A percentile compares a stretch with the other conserved stretches of the same genome.
Evolutionary conservation across 805 yeast species (phyloP).

Genomic region (Zygosaccharomyces bisporus): DNA sequence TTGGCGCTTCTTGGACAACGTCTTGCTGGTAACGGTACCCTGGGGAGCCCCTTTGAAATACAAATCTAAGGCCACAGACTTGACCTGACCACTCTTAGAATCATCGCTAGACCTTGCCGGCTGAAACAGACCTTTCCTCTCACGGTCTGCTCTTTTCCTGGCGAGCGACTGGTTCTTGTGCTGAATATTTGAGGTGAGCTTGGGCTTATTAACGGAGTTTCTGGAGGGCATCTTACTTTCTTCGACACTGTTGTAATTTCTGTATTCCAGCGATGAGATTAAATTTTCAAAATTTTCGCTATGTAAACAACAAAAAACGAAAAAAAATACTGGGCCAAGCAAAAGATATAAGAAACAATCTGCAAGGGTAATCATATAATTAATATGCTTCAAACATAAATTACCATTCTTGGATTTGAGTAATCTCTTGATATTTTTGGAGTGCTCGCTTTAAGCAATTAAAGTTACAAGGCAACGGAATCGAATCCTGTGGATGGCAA

Average conservation of each 20-base stretch:
- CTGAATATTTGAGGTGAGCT: conserved; percentile 49
- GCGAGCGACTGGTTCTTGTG: conserved; percentile 50
- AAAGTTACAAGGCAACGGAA: no score
- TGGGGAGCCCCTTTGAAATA: conserved; percentile 34
- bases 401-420: no score
- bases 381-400: no score
- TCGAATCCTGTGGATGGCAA: no score
- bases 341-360: neutral
- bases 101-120: conserved; percentile 47
- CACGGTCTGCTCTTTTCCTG: conserved; percentile 53
- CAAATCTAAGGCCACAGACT: conserved; percentile 42
- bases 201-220: conserved; percentile 79
- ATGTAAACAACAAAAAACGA: neutral
- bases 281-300: neutral
- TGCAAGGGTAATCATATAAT: no score
- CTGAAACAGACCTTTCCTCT: conserved; percentile 39
- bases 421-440: no score
- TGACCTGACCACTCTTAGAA: conserved; percentile 41
- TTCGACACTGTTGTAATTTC: neutral
- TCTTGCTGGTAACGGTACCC: conserved; percentile 46
- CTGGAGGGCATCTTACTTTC: conserved; percentile 62
- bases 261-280: conserved; percentile 2
- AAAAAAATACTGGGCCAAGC: neutral
- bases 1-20: conserved; percentile 73
- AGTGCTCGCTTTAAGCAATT: no score